Evolutionary conservation across 805 yeast genomes (phyloP), one percentile per base, ranked within the genome.

Genomic region (Suhomyces xylopsoci): DNA sequence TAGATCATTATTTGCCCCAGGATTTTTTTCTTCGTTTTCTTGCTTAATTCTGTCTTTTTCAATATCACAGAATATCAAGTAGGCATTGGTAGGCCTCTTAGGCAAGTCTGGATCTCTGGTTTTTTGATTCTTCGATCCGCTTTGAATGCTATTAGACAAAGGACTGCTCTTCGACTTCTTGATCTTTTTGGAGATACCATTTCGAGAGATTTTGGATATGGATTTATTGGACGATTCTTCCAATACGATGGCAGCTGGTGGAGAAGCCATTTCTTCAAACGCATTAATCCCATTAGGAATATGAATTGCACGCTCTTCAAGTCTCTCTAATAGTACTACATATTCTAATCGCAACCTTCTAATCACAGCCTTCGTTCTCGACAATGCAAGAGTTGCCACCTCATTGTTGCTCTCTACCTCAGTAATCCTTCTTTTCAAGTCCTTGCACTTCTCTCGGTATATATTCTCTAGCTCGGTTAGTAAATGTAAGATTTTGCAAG

Each of bases 61-160:
- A 71, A 81, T 72, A 54, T 92, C 97, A 69, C 97, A 92, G 64
- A 87, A 91, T 25, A 90, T 81, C 56, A 90, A 75, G 63, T 91
- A 92, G 5, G 97, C 96, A 67, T 91, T 92, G 3, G 94, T 86
- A 5, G 97, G 97, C 62, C 96, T 78, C 61, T 88, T 90, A 19
- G 97, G 97, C 62, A 87, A 78, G 59, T 84, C 84, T 8, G 97
- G 97, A 67, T 91, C 96, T 61, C 91, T 81, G 8, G 78, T 75
- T 48, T 76, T 75, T 45, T 59, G 73, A 59, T 51, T 62, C 58
- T 55, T 67, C 7, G 54, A 50, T 12, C 49, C 47, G 17, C 28
- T 41, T 54, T 64, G 70, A 14, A 47, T 41, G 7, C 45, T 45
- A 34, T 48, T 60, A 55, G 65, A 67, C 51, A 65, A 63, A 34